Base-by-base conservation (phyloP, 495 filamentous ascomycete species). In the Acidomyces sp. region DNA sequence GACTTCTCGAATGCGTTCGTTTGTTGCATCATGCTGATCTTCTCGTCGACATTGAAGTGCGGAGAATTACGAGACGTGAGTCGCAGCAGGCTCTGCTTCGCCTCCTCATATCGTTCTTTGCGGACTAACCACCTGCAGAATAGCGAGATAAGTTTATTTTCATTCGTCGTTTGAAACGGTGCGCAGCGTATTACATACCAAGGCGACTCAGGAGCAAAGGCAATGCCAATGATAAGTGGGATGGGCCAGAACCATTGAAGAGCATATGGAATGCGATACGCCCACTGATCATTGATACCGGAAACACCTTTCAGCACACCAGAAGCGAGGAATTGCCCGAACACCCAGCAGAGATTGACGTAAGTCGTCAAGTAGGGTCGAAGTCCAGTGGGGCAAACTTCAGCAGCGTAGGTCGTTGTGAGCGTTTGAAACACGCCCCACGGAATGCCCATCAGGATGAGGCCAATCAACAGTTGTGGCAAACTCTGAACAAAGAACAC, bases 401-500 rank as follows among this genome's bases (percentile, higher is more conserved):
- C 82, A 32, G 79, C 80, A 27, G 81, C 82, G 46, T 86, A 88
- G 7, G 5, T 3, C 15, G 21, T 21, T 17, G 19, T 29, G 37
- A 80, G 27, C 11, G n/a, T 20, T 17, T 46, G 36, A 31, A 41
- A 40, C 18, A 84, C 74, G 45, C 80, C 82, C 80, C 81, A 85
- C 28, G 78, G 76, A 48, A 85, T 74, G 51, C 81, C 80, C 39
- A 73, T 76, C 9, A 87, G 63, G 46, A 86, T 82, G 57, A 84
- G 78, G 5, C 71, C 80, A 7, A 77, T 71, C n/a, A 81, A 68
- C n/a, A 87, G 67, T 3, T 70, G 62, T 42, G 75, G 64, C n/a
- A 85, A 69, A 48, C 69, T 78, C 35, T 75, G 68, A 3, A 80
- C 80, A 4, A 77, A 82, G 65, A 85, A 85, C 57, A 80, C 79